Evolutionary conservation across 257 asterid species (phyloP).

Genomic region (Phtheirospermum japonicum): DNA sequence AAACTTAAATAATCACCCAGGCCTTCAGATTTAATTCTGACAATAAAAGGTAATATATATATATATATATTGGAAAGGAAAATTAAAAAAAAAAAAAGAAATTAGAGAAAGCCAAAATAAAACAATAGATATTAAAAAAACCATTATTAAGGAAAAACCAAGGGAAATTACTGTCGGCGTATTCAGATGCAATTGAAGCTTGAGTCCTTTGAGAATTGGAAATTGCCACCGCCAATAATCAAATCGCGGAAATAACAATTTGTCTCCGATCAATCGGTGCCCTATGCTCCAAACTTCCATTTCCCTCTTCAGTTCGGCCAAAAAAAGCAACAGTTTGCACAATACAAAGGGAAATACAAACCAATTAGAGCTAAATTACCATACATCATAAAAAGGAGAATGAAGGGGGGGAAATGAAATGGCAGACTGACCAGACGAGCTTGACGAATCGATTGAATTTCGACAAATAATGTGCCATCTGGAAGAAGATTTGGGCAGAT

Average conservation of each 20-base stretch:
- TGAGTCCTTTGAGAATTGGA: constrained; percentile 24
- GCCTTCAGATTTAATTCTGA: no score
- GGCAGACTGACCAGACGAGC: constrained; percentile 33
- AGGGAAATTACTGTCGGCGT: constrained; percentile 48
- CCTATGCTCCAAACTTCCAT: no score
- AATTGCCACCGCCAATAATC: constrained; percentile 42
- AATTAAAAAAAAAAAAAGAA: no score
- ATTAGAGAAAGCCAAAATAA: no score
- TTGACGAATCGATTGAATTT: no score
- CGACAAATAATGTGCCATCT: constrained; percentile 24
- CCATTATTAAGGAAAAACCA: constrained; percentile 1
- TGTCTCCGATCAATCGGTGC: no score
- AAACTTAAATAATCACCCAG: neutral
- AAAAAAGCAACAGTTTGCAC: neutral
- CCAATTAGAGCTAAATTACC: neutral
- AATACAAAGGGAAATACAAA: neutral
- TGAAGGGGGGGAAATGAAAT: neutral
- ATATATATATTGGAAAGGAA: no score
- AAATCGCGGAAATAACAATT: constrained; percentile 52
- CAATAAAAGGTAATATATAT: no score
- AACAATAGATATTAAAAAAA: neutral
- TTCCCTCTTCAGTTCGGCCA: constrained; percentile 38
- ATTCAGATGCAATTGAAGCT: no score
- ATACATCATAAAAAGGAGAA: neutral
- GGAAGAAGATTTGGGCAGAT: no score